Evolutionary conservation across 169 alveolate genomes (phyloP).

Genomic region (Cyclospora cayetanensis): DNA sequence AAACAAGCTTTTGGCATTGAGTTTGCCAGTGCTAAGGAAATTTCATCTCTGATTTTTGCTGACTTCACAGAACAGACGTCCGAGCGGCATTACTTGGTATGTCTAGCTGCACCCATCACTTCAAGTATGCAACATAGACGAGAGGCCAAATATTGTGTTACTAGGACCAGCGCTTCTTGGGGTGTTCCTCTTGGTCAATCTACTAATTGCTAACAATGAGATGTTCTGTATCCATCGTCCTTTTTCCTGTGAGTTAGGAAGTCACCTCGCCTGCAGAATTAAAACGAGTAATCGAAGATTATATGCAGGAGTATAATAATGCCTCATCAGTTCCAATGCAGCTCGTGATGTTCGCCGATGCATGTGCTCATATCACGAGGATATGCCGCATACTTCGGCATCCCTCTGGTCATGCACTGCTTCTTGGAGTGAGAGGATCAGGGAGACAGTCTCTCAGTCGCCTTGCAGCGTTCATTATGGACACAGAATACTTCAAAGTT

Average conservation of each 20-base stretch:
- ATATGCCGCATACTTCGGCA: constrained; percentile 94
- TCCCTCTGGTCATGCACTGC: constrained; percentile 95
- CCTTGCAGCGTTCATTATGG: constrained; percentile 93
- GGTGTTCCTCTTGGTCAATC: too few species aligned
- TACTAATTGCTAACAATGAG: too few species aligned
- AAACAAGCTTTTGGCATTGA: constrained; percentile 72
- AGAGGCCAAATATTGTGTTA: too few species aligned
- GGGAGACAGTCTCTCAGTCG: constrained; percentile 96
- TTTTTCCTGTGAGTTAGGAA: constrained; percentile 94
- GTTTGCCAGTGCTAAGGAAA: constrained; percentile 72
- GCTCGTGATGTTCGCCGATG: constrained; percentile 91
- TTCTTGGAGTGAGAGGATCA: constrained; percentile 98
- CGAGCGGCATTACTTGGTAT: constrained; percentile 45
- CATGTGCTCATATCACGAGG: constrained; percentile 95
- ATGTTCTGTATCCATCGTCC: constrained; percentile 72
- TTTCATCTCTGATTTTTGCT: constrained; percentile 76
- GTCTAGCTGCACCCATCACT: too few species aligned
- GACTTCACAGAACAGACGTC: constrained; percentile 51
- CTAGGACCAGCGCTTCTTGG: too few species aligned
- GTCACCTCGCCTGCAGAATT: constrained; percentile 81
- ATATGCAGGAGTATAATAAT: constrained; percentile 86
- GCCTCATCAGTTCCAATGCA: constrained; percentile 84
- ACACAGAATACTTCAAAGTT: constrained; percentile 89
- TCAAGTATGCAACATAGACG: too few species aligned
- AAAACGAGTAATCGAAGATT: constrained; percentile 79